phyloP scores from a whole-genome alignment of 306 rosid species.

The Quercus mongolica region DNA sequence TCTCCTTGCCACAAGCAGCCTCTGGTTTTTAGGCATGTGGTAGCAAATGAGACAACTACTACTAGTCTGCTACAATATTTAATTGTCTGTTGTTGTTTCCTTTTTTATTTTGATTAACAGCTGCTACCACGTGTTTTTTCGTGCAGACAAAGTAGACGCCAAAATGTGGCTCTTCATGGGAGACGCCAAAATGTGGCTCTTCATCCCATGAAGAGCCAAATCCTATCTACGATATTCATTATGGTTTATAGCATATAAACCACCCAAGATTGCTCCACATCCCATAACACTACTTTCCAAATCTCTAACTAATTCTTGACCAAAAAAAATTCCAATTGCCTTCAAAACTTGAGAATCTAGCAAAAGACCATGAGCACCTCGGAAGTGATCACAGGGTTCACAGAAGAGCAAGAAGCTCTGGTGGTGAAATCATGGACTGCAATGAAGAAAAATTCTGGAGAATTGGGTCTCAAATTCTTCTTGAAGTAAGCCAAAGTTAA shows the following conservation, averaged over 20 bases:
- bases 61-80: too few species aligned
- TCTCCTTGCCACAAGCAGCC: conserved; percentile 13
- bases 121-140: background rate
- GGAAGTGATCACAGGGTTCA: conserved; percentile 40
- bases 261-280: background rate
- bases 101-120: background rate
- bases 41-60: background rate
- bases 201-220: conserved; percentile 5
- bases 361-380: conserved; percentile 22
- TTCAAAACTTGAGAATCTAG: background rate
- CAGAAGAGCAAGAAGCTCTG: conserved; percentile 72
- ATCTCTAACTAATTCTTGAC: conserved; percentile 6
- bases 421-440: conserved; percentile 72
- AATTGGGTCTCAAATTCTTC: conserved; percentile 65
- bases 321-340: background rate
- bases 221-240: background rate
- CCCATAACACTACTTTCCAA: conserved; percentile 7
- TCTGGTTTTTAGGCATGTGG: conserved; percentile 20
- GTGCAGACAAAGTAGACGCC: background rate
- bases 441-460: conserved; percentile 69
- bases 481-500: conserved; percentile 43
- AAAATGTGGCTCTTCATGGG: conserved; percentile 25
- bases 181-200: conserved; percentile 23
- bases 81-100: too few species aligned
- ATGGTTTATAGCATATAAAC: conserved; percentile 13